Percentiles rank a stretch among this genome's conserved stretches.
phyloP scores from a whole-genome alignment of 495 filamentous ascomycete genomes.

The Hypoxylon crocopeplum region DNA sequence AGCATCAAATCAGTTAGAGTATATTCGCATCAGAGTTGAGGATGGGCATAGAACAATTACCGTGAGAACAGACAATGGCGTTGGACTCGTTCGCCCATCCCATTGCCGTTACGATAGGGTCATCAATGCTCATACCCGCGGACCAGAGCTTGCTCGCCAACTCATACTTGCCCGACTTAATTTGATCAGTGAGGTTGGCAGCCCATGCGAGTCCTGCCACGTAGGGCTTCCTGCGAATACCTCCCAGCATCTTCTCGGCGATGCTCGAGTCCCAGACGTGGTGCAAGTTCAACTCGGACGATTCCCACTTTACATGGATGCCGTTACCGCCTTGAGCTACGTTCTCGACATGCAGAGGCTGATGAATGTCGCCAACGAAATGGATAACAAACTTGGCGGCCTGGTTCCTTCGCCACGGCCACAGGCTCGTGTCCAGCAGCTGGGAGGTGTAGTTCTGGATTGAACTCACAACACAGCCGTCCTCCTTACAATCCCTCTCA shows the following conservation, averaged over 20 bases:
- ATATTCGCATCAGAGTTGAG: not conserved
- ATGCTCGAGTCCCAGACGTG: conserved; percentile 70
- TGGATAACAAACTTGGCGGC: conserved; percentile 70
- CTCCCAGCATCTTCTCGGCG: conserved; percentile 63
- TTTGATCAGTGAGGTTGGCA: conserved; percentile 54
- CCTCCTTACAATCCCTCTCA: conserved; percentile 64
- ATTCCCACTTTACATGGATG: conserved; percentile 63
- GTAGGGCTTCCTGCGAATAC: conserved; percentile 49
- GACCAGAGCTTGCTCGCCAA: conserved; percentile 53
- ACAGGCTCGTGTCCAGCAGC: conserved; percentile 50
- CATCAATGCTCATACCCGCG: conserved; percentile 54
- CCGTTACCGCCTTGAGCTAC: conserved; percentile 66
- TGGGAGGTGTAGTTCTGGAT: conserved; percentile 65
- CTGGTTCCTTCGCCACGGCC: conserved; percentile 47
- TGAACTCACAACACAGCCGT: conserved; percentile 68
- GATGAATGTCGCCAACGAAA: conserved; percentile 71
- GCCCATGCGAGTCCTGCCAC: conserved; percentile 60
- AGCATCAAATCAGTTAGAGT: conserved; percentile 9
- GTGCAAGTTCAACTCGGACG: conserved; percentile 59
- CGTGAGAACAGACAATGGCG: conserved; percentile 62
- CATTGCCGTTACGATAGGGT: conserved; percentile 59
- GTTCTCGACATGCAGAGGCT: conserved; percentile 69
- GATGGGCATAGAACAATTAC: conserved; percentile 28
- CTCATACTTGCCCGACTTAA: conserved; percentile 59
- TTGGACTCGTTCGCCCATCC: conserved; percentile 70